Percentiles rank a stretch among this genome's conserved stretches.
Conservation (phyloP, 2,329 filamentous ascomycete species). For the Trichoderma atroviride region DNA sequence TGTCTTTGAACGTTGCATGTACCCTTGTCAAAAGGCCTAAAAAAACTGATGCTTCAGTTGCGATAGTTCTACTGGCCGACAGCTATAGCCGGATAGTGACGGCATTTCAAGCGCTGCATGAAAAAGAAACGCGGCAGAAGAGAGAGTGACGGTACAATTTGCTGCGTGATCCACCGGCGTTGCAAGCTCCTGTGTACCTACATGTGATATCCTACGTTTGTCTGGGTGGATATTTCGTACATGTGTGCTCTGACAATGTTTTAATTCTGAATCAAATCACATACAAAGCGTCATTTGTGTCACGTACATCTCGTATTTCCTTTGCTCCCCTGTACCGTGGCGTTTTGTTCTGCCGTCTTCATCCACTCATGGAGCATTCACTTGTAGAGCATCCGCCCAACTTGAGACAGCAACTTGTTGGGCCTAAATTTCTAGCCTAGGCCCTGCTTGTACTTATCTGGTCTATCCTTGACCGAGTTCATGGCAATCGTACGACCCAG, state of each 20-base stretch:
- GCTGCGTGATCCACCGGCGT: background rate
- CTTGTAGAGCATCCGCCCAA: background rate
- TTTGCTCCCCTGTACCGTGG: background rate
- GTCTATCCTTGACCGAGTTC: background rate
- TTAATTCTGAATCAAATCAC: background rate
- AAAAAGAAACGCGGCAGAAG: conserved; percentile 15
- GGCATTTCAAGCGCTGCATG: conserved; percentile 22
- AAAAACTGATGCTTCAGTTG: background rate
- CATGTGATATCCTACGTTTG: background rate
- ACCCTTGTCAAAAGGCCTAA: background rate
- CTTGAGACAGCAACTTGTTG: background rate
- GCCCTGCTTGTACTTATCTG: background rate
- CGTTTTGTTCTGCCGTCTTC: background rate
- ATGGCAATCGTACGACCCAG: background rate
- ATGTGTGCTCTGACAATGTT: background rate
- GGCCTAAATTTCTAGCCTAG: background rate
- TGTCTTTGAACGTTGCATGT: background rate
- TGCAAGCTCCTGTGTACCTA: background rate
- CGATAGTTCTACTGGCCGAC: conserved; percentile 21
- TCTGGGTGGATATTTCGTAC: background rate
- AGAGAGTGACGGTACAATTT: background rate
- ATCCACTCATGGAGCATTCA: background rate
- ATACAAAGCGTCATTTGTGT: background rate
- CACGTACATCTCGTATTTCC: background rate
- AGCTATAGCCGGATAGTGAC: conserved; percentile 18